phyloP scores from a whole-genome alignment of 257 asterid genomes.

The Solanum etuberosum region DNA sequence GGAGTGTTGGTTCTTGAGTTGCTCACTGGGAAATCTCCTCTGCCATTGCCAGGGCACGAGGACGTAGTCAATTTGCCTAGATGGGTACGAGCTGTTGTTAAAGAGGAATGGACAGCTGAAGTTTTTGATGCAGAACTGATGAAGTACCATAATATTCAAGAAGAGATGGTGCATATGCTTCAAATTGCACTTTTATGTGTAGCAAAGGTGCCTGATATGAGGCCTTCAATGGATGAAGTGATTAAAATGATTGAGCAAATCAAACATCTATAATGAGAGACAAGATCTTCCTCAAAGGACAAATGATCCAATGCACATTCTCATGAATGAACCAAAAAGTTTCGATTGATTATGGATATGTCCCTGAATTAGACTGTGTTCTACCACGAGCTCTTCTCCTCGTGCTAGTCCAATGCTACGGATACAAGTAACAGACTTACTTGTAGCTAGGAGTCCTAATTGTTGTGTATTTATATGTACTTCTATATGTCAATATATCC shows the following conservation, averaged over 20 bases:
- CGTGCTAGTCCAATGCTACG: background rate
- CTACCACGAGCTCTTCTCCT: background rate
- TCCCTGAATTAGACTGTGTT: background rate
- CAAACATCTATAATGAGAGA: background rate
- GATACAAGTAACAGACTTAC: background rate
- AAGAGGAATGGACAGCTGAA: slow-evolving; percentile 15
- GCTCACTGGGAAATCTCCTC: slow-evolving; percentile 16
- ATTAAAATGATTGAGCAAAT: slow-evolving; percentile 7
- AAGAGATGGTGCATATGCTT: slow-evolving; percentile 13
- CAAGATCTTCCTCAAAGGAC: background rate
- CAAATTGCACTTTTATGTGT: slow-evolving; percentile 13
- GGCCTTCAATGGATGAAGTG: slow-evolving; percentile 13
- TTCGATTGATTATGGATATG: background rate
- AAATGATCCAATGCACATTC: background rate
- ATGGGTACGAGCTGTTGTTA: slow-evolving; percentile 13
- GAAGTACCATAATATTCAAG: background rate
- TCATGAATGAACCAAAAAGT: background rate
- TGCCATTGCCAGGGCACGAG: background rate
- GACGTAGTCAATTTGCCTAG: slow-evolving; percentile 10
- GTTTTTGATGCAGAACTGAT: slow-evolving; percentile 14
- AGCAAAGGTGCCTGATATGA: slow-evolving; percentile 5
- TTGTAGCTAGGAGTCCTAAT: background rate
- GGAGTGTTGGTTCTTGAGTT: slow-evolving; percentile 17
- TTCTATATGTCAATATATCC: background rate
- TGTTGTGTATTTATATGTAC: background rate